Evolutionary conservation across 2,329 filamentous ascomycete genomes (phyloP), one percentile per base, ranked within the genome.

Genomic region (Aspergillus sojae): DNA sequence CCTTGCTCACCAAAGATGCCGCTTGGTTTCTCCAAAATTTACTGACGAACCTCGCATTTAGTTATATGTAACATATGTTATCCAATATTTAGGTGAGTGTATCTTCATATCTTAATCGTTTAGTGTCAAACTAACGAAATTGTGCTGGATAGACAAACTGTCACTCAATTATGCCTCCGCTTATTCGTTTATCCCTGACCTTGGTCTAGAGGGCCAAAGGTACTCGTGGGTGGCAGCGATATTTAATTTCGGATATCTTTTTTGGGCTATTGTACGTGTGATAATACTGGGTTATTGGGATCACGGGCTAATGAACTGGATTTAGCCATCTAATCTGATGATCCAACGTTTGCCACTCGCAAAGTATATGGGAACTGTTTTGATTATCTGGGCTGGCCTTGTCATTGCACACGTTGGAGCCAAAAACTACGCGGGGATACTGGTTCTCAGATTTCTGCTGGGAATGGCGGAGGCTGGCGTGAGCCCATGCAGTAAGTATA

Each of bases 401-500:
- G 71, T 79, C 32, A 72, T 77, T 61, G 72, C 75, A 11, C 78
- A 80, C 60, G 72, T 75, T n/a, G 78, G 74, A 2, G 76, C 76
- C 0, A 75, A 71, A 54, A 77, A 76, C 57, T 82, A 78, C 66
- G 76, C 76, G 1, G 78, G 79, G 11, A 75, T 84, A 6, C 70
- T 85, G 2, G 77, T 81, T 0, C 73, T 83, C 57, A 78, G 83
- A 26, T 79, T 85, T 52, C 73, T 83, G 2, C 76, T 84, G 71
- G 82, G 82, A 28, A 75, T 83, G 56, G 72, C 74, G 11, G 77
- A 78, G 66, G 76, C 74, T n/a, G 70, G 75, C n/a, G 70, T 76
- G 5, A 74, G 71, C 32, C 72, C 74, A 32, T 74, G 71, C 59
- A 73, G 72, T 74, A 64, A 66, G 71, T 60, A 14, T 45, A 39